These are phyloP conservation scores for Trapa bicornis DNA, from an alignment of 345 rosid genomes.

Conservation along the genomic window DNA sequence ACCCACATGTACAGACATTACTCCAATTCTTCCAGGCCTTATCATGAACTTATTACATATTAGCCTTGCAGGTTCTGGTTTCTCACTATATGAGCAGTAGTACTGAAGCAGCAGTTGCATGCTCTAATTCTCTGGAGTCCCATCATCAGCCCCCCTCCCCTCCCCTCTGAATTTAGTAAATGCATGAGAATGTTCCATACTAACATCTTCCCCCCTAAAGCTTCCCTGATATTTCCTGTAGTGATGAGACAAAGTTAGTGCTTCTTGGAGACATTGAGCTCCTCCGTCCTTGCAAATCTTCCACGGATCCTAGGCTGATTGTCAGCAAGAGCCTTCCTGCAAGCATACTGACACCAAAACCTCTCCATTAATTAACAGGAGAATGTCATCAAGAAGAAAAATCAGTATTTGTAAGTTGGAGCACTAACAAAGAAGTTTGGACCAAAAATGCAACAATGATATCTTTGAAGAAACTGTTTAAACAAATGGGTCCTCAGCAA, in stretches of 20 bases:
- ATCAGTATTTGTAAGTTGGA: too few relatives aligned
- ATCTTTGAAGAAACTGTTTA: background rate
- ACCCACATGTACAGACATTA: background rate
- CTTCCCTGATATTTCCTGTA: background rate
- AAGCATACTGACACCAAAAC: conserved; percentile 62
- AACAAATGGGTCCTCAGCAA: background rate
- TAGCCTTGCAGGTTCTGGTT: background rate
- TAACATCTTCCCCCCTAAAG: background rate
- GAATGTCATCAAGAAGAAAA: too few relatives aligned
- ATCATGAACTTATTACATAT: background rate
- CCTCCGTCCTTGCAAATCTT: conserved; percentile 93
- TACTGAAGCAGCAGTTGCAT: too few relatives aligned
- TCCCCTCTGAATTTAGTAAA: background rate
- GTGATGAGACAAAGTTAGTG: conserved; percentile 10
- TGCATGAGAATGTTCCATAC: background rate
- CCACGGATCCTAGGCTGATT: conserved; percentile 96
- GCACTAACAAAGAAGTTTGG: background rate
- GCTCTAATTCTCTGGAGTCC: too few relatives aligned
- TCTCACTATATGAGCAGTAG: background rate
- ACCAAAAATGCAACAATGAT: too few relatives aligned
- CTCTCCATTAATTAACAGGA: background rate
- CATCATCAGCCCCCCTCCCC: background rate
- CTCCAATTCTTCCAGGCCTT: background rate
- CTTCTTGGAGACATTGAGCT: conserved; percentile 34
- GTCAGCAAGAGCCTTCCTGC: conserved; percentile 99